A percentile compares a stretch with the other conserved stretches of the same genome.
Conservation (phyloP, 768 basidiomycete species). For the Tulasnella sp. region DNA sequence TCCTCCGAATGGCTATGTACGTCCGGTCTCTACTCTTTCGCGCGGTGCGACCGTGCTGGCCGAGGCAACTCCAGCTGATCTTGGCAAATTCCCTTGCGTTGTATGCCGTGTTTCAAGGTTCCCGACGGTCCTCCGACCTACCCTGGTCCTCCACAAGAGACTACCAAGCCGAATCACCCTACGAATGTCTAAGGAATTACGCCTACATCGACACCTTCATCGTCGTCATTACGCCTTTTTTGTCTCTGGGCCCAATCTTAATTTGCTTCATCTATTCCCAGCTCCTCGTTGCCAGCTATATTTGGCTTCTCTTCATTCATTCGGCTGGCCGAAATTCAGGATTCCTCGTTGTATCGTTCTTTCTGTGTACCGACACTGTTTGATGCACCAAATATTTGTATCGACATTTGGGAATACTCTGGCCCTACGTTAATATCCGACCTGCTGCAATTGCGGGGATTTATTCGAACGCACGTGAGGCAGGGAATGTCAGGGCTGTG, state of each 20-base stretch:
- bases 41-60: too few relatives aligned
- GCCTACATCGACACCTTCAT: not conserved
- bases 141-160: not conserved
- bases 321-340: not conserved
- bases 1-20: not conserved
- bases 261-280: not conserved
- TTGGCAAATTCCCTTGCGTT: not conserved
- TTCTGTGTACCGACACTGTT: not conserved
- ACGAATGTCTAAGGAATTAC: not conserved
- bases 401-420: too few relatives aligned
- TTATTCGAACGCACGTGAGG: not conserved
- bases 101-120: not conserved
- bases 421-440: too few relatives aligned
- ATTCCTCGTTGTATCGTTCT: not conserved
- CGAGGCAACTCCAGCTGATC: not conserved
- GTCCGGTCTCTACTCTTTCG: not conserved
- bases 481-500: not conserved
- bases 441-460: too few relatives aligned
- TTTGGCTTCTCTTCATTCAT: not conserved
- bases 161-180: not conserved
- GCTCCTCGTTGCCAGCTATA: not conserved
- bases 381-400: not conserved
- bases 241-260: not conserved
- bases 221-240: not conserved
- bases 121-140: not conserved